These are phyloP conservation scores for Acanthamoeba lenticulata DNA, from an alignment of 208 protist genomes.

Conservation along the genomic window DNA sequence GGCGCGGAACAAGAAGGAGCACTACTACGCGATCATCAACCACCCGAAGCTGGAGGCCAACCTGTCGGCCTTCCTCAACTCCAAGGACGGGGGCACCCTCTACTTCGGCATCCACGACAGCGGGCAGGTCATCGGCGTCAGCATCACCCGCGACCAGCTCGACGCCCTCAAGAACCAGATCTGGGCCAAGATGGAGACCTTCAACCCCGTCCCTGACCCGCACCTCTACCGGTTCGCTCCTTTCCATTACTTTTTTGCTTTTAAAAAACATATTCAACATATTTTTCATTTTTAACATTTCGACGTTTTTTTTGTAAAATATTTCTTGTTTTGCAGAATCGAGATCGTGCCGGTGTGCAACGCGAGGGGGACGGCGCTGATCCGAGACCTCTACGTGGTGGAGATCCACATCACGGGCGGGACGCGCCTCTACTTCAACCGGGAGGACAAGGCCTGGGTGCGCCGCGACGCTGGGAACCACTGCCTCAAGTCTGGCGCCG, in stretches of 20 bases:
- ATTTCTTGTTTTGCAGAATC: too few species aligned
- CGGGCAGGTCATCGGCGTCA: constrained; percentile 8
- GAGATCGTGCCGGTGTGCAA: constrained; percentile 54
- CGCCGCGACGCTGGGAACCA: constrained; percentile 17
- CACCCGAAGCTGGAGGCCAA: constrained; percentile 56
- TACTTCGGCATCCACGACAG: constrained; percentile 54
- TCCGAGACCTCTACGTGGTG: constrained; percentile 34
- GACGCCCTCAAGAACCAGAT: constrained; percentile 25
- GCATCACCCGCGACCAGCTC: constrained; percentile 29
- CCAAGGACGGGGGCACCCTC: neutral
- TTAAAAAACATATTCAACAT: too few species aligned
- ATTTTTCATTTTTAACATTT: too few species aligned
- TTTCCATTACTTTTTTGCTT: too few species aligned
- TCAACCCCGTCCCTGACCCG: constrained; percentile 51
- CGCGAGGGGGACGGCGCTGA: neutral
- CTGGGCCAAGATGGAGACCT: constrained; percentile 51
- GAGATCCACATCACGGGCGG: constrained; percentile 44
- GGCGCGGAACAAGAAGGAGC: constrained; percentile 46
- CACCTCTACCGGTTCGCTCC: constrained; percentile 34
- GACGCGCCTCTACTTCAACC: constrained; percentile 24
- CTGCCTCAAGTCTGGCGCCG: constrained; percentile 18
- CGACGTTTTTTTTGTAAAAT: too few species aligned
- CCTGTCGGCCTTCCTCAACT: constrained; percentile 50
- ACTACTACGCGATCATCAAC: constrained; percentile 44
- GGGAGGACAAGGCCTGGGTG: constrained; percentile 26